Percentiles rank a stretch among this genome's conserved stretches.
Evolutionary conservation across 768 basidiomycete species (phyloP).

Genomic region (Suillus discolor): DNA sequence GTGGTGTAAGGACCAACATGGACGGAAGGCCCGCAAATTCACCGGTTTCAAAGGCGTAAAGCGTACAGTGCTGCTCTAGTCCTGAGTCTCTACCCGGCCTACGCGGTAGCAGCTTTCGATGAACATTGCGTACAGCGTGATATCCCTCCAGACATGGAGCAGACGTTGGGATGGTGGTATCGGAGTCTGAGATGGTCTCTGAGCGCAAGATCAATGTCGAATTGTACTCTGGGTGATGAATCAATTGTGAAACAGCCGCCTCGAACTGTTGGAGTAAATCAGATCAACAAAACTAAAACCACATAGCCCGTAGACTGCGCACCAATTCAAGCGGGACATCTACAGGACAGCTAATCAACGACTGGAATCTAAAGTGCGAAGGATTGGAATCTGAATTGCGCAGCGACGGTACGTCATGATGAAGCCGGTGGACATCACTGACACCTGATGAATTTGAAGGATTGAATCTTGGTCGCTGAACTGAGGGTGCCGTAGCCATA

Average conservation of each 20-base stretch:
- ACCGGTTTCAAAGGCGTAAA: slow-evolving; percentile 47
- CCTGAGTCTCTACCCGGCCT: slow-evolving; percentile 74
- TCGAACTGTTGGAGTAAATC: slow-evolving; percentile 59
- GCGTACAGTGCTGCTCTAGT: slow-evolving; percentile 77
- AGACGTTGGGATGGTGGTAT: slow-evolving; percentile 28
- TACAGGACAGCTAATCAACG: slow-evolving; percentile 44
- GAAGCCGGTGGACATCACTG: neutral
- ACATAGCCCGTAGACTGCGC: neutral
- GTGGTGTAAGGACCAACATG: slow-evolving; percentile 61
- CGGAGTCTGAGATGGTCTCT: slow-evolving; percentile 55
- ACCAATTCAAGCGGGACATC: slow-evolving; percentile 48
- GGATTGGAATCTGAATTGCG: neutral
- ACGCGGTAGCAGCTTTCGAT: slow-evolving; percentile 73
- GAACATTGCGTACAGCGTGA: slow-evolving; percentile 52
- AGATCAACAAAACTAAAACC: neutral
- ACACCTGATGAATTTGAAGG: slow-evolving; percentile 15
- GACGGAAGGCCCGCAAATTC: slow-evolving; percentile 30
- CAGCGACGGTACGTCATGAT: neutral
- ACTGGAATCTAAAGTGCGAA: slow-evolving; percentile 9
- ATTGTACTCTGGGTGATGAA: slow-evolving; percentile 92
- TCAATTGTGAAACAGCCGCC: slow-evolving; percentile 65
- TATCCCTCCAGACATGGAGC: slow-evolving; percentile 44
- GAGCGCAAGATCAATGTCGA: slow-evolving; percentile 89
- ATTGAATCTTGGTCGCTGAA: slow-evolving; percentile 25
- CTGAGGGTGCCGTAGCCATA: slow-evolving; percentile 32